phyloP scores from a whole-genome alignment of 441 rosid genomes.

The Rhodomyrtus psidioides region DNA sequence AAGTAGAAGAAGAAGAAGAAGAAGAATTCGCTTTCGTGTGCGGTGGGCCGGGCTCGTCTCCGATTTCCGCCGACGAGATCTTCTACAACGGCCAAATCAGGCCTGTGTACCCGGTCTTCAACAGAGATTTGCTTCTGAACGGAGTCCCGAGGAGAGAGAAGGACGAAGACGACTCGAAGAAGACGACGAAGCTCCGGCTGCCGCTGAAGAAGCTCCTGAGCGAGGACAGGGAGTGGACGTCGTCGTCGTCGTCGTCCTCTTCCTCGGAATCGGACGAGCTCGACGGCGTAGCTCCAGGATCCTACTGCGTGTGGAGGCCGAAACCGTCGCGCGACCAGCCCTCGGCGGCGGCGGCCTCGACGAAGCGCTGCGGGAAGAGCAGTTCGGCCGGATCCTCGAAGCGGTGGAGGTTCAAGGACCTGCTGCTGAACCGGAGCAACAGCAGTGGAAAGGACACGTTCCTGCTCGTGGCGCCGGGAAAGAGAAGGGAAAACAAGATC shows the following conservation, averaged over 20 bases:
- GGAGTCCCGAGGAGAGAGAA: not conserved
- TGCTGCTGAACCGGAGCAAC: conserved; percentile 41
- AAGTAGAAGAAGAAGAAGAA: not conserved
- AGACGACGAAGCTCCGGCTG: conserved; percentile 8
- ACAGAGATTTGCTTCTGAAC: conserved; percentile 12
- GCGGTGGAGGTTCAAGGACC: conserved; percentile 58
- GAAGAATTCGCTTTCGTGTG: conserved; percentile 56
- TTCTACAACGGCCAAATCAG: conserved; percentile 76
- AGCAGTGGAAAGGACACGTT: conserved; percentile 52
- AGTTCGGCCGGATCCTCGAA: conserved; percentile 56
- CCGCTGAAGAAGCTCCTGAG: conserved; percentile 43
- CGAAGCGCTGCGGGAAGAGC: conserved; percentile 51
- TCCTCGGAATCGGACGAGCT: conserved; percentile 58
- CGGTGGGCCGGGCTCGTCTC: conserved; percentile 17
- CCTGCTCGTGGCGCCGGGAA: conserved; percentile 25
- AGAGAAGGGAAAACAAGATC: not conserved
- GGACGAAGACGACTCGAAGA: not conserved
- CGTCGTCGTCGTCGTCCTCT: conserved; percentile 24
- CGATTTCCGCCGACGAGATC: conserved; percentile 70
- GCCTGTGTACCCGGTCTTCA: conserved; percentile 44
- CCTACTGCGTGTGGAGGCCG: conserved; percentile 67
- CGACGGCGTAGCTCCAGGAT: conserved; percentile 34
- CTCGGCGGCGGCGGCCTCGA: not conserved
- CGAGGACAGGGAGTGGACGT: conserved; percentile 30
- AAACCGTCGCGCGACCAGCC: not conserved